phyloP scores from a whole-genome alignment of 306 rosid genomes.

The Purshia tridentata region DNA sequence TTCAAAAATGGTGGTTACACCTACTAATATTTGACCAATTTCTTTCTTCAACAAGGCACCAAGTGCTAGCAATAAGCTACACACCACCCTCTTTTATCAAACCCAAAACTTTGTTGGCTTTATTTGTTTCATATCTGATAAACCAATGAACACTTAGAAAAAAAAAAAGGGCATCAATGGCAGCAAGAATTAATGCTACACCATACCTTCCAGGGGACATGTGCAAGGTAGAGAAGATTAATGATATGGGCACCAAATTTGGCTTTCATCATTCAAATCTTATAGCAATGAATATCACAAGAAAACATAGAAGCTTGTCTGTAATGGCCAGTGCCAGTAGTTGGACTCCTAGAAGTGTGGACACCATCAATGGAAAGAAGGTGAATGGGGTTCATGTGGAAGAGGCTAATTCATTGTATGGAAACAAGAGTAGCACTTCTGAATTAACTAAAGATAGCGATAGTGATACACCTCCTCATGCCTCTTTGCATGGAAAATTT shows the following conservation, averaged over 20 bases:
- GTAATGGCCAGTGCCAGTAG: conserved; percentile 25
- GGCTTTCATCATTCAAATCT: conserved; percentile 13
- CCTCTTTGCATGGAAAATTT: conserved; percentile 62
- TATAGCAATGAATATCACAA: background rate
- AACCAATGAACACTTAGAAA: background rate
- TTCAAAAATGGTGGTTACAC: conserved; percentile 29
- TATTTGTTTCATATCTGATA: conserved; percentile 1
- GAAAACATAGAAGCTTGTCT: conserved; percentile 17
- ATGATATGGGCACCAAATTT: background rate
- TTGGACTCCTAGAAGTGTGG: conserved; percentile 20
- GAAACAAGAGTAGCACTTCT: background rate
- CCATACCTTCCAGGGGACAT: conserved; percentile 17
- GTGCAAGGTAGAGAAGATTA: conserved; percentile 24
- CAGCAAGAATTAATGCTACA: conserved; percentile 21
- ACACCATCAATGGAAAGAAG: conserved; percentile 43
- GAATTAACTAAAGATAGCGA: conserved; percentile 21
- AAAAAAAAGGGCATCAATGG: conserved; percentile 41
- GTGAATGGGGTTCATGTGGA: conserved; percentile 51
- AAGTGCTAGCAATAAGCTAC: conserved; percentile 18
- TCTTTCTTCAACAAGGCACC: conserved; percentile 4
- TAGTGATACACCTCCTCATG: conserved; percentile 41
- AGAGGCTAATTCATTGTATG: conserved; percentile 18
- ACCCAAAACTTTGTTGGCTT: conserved; percentile 8
- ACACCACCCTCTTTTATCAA: conserved; percentile 4
- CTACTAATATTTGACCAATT: conserved; percentile 22